Base-by-base conservation (phyloP, 2,329 filamentous ascomycete species). In the Biscogniauxia marginata region DNA sequence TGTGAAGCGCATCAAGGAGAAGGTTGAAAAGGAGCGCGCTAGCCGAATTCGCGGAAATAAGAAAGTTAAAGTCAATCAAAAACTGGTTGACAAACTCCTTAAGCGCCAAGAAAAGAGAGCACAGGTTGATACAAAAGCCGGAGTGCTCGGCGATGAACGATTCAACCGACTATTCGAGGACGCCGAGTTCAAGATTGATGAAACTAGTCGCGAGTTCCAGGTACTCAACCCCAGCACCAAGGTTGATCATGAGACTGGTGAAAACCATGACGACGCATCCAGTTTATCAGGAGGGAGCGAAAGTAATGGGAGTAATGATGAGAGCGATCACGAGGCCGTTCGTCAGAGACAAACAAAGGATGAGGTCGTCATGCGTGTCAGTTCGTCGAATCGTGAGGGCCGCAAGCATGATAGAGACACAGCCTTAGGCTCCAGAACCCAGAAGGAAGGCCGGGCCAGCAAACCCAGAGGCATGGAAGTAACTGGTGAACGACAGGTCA, bases 21-120 rank as follows among this genome's bases (percentile, higher is more conserved):
- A 93, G 81, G 91, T 99, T 61, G 91, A 96, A 70, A 96, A 97
- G 77, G 93, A 98, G 75, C 86, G 95, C n/a, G 91, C 95, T 69
- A 96, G 88, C 71, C 85, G 95, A 64, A 98, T 99, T 68, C 85
- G 95, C 65, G 93, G 93, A 62, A 91, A 87, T 75, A 97, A 96
- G 79, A 97, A 96, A 81, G 89, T 96, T 79, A 98, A 97, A 81
- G 92, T 99, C 77, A 99, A 99, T 73, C 86, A 92, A 69, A 88
- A 84, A 62, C 74, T 90, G 61, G 89, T 89, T 58, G 88, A 93
- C 70, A 91, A 89, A 71, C 83, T 84, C 63, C 85, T 84, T 77
- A 83, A 84, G 70, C 82, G 82, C 61, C 84, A 84, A 67, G 85
- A 85, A 66, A 84, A 80, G 69, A 79, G 83, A 66, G 79, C 78